Percentiles rank a stretch among this genome's conserved stretches.
These are phyloP conservation scores for Pyrus bretschneideri DNA, from an alignment of 306 rosid genomes.

Conservation along the genomic window DNA sequence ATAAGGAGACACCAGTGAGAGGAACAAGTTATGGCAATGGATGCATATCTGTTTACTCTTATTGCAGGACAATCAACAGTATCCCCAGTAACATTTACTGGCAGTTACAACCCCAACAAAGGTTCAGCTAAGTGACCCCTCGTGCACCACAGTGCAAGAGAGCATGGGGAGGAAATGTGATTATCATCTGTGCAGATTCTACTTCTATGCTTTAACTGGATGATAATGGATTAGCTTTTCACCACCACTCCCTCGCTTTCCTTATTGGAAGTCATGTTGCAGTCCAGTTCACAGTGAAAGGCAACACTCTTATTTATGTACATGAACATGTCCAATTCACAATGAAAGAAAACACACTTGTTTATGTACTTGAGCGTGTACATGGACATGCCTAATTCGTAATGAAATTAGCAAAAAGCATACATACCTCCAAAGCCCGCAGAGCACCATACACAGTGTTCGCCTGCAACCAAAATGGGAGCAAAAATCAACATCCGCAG, in stretches of 20 bases:
- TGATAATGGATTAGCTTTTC: background rate
- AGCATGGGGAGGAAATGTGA: background rate
- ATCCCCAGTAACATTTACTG: background rate
- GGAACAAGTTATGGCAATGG: background rate
- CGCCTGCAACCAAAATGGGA: conserved; percentile 32
- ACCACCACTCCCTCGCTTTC: background rate
- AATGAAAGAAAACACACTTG: no score
- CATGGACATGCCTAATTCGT: background rate
- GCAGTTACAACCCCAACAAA: background rate
- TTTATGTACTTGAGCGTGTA: no score
- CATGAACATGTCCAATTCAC: background rate
- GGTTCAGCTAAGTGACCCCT: background rate
- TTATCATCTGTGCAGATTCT: background rate
- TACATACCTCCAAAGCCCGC: conserved; percentile 53
- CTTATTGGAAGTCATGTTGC: background rate
- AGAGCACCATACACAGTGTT: conserved; percentile 53
- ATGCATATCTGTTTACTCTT: background rate
- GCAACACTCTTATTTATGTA: background rate
- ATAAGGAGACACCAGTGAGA: background rate
- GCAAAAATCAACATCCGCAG: conserved; percentile 9
- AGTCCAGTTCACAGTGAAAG: background rate
- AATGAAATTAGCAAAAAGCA: background rate
- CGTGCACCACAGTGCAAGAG: background rate
- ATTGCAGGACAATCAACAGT: background rate
- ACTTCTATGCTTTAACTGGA: background rate